These are phyloP conservation scores for Pelargonium australe DNA, from an alignment of 441 rosid species.

Conservation along the genomic window DNA sequence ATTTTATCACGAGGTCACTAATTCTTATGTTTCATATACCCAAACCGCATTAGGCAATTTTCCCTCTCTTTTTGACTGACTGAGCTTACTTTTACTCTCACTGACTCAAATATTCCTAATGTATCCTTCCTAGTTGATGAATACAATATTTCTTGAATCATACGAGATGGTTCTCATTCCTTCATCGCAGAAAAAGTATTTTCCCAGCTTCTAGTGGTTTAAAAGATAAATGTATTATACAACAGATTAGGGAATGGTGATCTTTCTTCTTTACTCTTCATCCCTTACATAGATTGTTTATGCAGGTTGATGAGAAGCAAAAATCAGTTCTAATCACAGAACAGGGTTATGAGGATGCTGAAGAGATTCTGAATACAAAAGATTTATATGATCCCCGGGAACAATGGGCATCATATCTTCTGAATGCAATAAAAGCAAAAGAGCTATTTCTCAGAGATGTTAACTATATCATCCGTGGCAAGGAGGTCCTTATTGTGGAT, in stretches of 20 bases:
- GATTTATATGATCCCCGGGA: constrained; percentile 96
- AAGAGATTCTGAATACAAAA: constrained; percentile 81
- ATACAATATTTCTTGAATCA: no score
- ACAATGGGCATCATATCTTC: constrained; percentile 86
- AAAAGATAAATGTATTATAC: no score
- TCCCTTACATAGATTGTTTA: constrained; percentile 20
- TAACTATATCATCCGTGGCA: constrained; percentile 83
- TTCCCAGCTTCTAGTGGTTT: no score
- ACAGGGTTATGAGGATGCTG: constrained; percentile 94
- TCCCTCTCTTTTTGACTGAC: no score
- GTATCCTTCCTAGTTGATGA: no score
- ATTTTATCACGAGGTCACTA: no score
- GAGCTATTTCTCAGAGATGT: constrained; percentile 91
- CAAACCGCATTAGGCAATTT: no score
- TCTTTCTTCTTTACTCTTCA: not conserved
- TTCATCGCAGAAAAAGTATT: no score
- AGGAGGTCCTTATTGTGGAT: constrained; percentile 94
- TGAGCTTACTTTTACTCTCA: no score
- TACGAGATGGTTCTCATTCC: no score
- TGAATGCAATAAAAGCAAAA: constrained; percentile 93
- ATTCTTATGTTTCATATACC: no score
- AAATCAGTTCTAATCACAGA: constrained; percentile 89
- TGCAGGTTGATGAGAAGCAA: constrained; percentile 93
- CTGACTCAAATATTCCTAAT: no score
- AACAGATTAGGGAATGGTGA: not conserved